Evolutionary conservation across 257 asterid genomes (phyloP).

Genomic region (Petunia axillaris): DNA sequence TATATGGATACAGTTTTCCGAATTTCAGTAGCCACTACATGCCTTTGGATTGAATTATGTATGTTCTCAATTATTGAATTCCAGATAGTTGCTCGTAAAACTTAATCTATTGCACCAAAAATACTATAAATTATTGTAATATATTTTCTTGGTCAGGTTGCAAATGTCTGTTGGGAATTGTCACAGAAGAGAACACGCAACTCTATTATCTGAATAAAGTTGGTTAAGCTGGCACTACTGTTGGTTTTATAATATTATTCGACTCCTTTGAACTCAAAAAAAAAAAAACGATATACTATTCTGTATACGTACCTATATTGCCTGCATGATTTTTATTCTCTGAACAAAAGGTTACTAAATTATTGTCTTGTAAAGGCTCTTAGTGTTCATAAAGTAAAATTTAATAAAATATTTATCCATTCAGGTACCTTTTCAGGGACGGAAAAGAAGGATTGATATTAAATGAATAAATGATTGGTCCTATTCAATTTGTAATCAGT

Average conservation of each 20-base stretch:
- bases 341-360: not conserved
- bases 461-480: not conserved
- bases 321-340: not conserved
- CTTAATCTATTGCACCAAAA: not conserved
- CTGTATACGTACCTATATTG: not conserved
- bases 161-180: not conserved
- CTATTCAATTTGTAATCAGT: not conserved
- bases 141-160: not conserved
- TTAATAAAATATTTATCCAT: not conserved
- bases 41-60: not conserved
- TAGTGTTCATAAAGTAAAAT: not conserved
- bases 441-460: not conserved
- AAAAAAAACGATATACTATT: not conserved
- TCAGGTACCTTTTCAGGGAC: not conserved
- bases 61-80: not conserved
- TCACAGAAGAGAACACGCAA: not conserved
- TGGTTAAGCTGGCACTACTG: not conserved
- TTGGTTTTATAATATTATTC: conserved; percentile 14
- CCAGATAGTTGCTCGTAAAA: not conserved
- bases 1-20: not conserved
- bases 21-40: conserved; percentile 1
- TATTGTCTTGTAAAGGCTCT: not conserved
- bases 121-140: not conserved
- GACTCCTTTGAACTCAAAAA: not conserved
- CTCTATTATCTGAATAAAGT: not conserved